Conservation (phyloP, 2,329 filamentous ascomycete genomes). For the Pseudogymnoascus sp. region DNA sequence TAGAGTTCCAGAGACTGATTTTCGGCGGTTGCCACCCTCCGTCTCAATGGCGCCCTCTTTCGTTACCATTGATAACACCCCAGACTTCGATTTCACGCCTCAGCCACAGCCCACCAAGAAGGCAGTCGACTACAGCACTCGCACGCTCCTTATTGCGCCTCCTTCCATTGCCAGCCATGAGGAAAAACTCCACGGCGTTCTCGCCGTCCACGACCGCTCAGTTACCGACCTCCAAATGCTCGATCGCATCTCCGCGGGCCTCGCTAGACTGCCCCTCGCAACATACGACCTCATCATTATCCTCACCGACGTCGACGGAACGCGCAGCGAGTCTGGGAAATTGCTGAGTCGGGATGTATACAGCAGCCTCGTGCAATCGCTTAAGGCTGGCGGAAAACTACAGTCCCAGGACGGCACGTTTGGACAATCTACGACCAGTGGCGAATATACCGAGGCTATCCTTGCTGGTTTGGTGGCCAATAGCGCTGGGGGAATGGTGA, state of each 20-base stretch:
- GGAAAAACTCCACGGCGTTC: constrained; percentile 61
- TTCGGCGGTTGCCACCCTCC: constrained; percentile 6
- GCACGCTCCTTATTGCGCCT: constrained; percentile 78
- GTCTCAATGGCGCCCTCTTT: constrained; percentile 22
- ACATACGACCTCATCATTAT: constrained; percentile 83
- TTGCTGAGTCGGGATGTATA: constrained; percentile 63
- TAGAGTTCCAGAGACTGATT: neutral
- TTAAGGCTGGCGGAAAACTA: constrained; percentile 62
- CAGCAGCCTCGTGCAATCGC: constrained; percentile 56
- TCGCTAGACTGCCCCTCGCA: constrained; percentile 65
- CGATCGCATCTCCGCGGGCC: constrained; percentile 75
- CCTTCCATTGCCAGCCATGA: constrained; percentile 84
- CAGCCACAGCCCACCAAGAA: constrained; percentile 11
- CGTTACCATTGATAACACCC: constrained; percentile 24
- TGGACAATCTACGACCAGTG: constrained; percentile 31
- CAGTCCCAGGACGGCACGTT: constrained; percentile 60
- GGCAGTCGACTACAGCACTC: constrained; percentile 11
- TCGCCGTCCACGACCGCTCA: constrained; percentile 64
- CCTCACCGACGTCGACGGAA: constrained; percentile 67
- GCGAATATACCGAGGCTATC: constrained; percentile 68
- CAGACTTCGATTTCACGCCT: constrained; percentile 22
- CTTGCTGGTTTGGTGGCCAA: constrained; percentile 65
- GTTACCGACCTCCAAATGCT: constrained; percentile 94
- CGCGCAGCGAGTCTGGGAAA: constrained; percentile 50
- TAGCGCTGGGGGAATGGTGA: constrained; percentile 58